Evolutionary conservation across 2,329 filamentous ascomycete genomes (phyloP), one percentile per base, ranked within the genome.

Genomic region (Aspergillus cejpii): DNA sequence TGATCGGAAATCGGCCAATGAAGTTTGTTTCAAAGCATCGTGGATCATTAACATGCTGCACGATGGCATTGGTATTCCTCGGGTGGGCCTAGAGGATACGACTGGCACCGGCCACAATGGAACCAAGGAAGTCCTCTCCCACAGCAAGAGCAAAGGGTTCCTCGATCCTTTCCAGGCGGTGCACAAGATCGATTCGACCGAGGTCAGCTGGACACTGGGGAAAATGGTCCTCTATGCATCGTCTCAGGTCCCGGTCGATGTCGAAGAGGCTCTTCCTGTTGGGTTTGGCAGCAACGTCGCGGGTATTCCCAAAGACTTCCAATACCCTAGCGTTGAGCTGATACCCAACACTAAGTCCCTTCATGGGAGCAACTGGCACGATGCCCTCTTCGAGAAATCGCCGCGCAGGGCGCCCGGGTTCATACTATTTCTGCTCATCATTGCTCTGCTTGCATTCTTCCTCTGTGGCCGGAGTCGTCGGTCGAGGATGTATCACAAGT

Each of bases 31-130:
- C 76, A 98, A 98, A 66, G 90, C 92, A 0, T 92, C 88, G 4
- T 98, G 94, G 92, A 74, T 98, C 36, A 95, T 98, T 62, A 98
- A 94, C 57, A 84, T 98, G 60, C 75, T 98, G 3, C 91, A 98
- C 59, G 87, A 96, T 51, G 92, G 92, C 1, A 96, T 98, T 53
- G 94, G 92, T 0, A 82, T 98, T 41, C 94, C 94, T 4, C 79
- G 90, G 40, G 75, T 92, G 5, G 88, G 87, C 0, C 68, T 95
- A 11, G 91, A 95, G 55, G 72, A 80, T 15, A 74, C 76, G 0
- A 63, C 68, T 7, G 62, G 64, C 6, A 72, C 74, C 0, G 71
- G 70, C 11, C 74, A 80, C 47, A 95, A 94, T 60, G 77, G 80
- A 7, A 89, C 87, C 1, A 84, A 87, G 52, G 81, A 80, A 38